Percentiles rank a stretch among this genome's conserved stretches.
phyloP scores from a whole-genome alignment of 176 grass and related monocot genomes.

The Poa pratensis region DNA sequence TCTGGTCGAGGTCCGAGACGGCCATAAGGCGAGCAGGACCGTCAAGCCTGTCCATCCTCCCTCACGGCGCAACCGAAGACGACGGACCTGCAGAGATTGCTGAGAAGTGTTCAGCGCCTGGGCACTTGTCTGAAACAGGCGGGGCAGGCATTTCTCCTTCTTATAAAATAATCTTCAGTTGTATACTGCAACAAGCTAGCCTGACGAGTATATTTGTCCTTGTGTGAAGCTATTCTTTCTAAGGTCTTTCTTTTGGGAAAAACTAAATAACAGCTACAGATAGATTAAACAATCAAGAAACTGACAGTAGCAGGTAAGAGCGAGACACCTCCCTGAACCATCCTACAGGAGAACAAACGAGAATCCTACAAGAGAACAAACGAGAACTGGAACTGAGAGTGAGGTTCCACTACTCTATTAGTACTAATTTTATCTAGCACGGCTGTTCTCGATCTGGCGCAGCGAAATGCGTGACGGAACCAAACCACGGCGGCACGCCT shows the following conservation, averaged over 20 bases:
- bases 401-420: background rate
- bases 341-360: background rate
- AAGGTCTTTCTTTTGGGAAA: background rate
- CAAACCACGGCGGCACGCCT: no score
- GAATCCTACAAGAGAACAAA: background rate
- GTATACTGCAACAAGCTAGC: background rate
- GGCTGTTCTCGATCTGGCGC: no score
- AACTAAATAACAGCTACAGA: background rate
- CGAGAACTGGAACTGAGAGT: background rate
- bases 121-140: conserved; percentile 31
- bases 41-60: conserved; percentile 67
- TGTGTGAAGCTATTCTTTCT: background rate
- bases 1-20: conserved; percentile 88
- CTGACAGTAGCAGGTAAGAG: background rate
- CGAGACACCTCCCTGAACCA: background rate
- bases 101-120: conserved; percentile 3
- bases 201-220: background rate
- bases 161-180: background rate
- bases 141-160: background rate
- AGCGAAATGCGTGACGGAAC: no score
- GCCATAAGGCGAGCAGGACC: conserved; percentile 74
- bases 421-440: no score
- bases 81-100: background rate
- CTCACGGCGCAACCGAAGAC: background rate
- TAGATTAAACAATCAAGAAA: conserved; percentile 7